Evolutionary conservation across 75 land plant species (phyloP).

Genomic region (Cupressus sempervirens): DNA sequence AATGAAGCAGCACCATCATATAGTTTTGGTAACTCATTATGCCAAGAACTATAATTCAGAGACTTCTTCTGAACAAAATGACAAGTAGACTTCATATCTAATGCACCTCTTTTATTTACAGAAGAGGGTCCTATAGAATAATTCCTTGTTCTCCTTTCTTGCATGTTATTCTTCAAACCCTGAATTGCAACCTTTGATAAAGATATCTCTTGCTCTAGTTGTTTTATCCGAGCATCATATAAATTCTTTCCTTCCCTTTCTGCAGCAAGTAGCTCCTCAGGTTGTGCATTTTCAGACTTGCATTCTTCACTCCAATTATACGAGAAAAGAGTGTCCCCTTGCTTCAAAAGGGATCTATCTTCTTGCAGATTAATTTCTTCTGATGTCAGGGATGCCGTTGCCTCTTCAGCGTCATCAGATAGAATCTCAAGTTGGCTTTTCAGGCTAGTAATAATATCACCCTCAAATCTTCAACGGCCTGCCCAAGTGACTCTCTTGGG

Average conservation of each 20-base stretch:
- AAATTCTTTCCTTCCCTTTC: no score
- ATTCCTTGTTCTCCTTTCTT: neutral
- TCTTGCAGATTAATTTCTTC: neutral
- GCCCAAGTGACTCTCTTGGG: constrained; percentile 54
- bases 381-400: neutral
- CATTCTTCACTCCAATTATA: constrained; percentile 12
- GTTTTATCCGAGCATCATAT: no score
- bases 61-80: neutral
- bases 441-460: constrained; percentile 63
- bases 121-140: neutral
- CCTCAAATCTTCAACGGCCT: constrained; percentile 70
- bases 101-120: neutral
- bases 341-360: neutral
- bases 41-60: neutral
- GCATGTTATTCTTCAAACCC: neutral
- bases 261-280: no score
- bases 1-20: neutral
- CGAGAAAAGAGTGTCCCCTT: neutral
- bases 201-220: no score
- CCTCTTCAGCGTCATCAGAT: constrained; percentile 61
- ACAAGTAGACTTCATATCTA: neutral
- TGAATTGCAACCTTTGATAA: neutral
- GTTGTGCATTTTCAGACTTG: no score
- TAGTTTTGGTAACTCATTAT: neutral
- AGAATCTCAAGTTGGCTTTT: constrained; percentile 72